Conservation (phyloP, 2,329 filamentous ascomycete species). For the Scedosporium aurantiacum region DNA sequence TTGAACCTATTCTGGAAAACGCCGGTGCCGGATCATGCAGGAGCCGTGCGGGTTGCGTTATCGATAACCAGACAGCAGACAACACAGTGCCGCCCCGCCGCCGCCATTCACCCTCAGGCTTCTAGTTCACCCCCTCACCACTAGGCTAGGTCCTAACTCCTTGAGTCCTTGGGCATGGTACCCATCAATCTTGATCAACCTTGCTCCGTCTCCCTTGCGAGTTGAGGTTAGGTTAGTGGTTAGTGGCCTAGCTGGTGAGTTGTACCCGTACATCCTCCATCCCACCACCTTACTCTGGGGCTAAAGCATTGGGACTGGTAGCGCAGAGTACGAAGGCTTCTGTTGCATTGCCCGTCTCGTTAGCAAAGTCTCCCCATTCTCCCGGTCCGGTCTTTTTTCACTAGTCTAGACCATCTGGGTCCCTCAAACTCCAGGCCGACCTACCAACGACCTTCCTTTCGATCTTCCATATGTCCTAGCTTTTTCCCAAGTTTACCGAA, state of each 20-base stretch:
- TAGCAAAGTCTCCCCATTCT: not conserved
- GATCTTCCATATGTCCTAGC: not conserved
- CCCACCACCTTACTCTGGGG: not conserved
- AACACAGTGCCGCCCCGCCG: not conserved
- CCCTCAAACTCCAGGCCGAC: not conserved
- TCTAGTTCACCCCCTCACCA: not conserved
- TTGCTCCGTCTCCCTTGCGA: no score
- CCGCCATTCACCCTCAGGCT: not conserved
- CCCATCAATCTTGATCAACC: no score
- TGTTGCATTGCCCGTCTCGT: not conserved
- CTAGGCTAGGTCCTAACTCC: not conserved
- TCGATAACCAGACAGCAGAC: conserved; percentile 3
- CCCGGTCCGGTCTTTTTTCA: not conserved
- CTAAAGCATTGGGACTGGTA: not conserved
- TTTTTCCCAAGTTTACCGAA: not conserved
- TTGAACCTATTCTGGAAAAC: not conserved
- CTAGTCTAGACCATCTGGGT: conserved; percentile 1
- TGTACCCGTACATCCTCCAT: not conserved
- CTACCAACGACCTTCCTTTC: not conserved
- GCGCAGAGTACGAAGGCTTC: not conserved
- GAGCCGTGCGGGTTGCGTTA: conserved; percentile 4
- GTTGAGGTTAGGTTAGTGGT: no score
- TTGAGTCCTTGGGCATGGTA: no score
- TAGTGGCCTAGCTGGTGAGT: not conserved
- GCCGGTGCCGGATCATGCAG: not conserved